phyloP scores from a whole-genome alignment of 2,329 filamentous ascomycete genomes.

The Cytospora mali region DNA sequence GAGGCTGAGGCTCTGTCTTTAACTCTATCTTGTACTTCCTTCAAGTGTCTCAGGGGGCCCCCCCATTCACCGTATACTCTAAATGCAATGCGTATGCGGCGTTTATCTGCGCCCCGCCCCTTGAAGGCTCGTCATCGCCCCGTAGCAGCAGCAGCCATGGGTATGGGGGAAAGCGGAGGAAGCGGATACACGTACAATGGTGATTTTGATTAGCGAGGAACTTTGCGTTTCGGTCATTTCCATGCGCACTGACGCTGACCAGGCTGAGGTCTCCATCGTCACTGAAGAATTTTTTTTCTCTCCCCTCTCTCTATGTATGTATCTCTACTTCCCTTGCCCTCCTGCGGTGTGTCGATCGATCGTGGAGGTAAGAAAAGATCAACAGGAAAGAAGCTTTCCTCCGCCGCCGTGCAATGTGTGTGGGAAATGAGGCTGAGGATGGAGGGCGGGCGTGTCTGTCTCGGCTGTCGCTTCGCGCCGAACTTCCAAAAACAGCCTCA shows the following conservation, averaged over 20 bases:
- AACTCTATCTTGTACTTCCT: background rate
- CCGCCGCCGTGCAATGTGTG: no score
- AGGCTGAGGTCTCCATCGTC: slow-evolving; percentile 2
- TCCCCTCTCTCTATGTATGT: no score
- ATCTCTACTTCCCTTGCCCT: no score
- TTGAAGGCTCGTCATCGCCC: slow-evolving; percentile 7
- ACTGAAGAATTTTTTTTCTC: slow-evolving; percentile 5
- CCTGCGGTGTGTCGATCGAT: no score
- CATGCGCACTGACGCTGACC: slow-evolving; percentile 14
- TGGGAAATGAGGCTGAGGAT: slow-evolving; percentile 24
- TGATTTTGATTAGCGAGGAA: slow-evolving; percentile 24
- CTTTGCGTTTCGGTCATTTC: slow-evolving; percentile 23
- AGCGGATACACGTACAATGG: slow-evolving; percentile 2
- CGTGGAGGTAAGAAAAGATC: slow-evolving; percentile 4
- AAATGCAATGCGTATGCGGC: background rate
- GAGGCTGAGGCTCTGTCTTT: slow-evolving; percentile 15
- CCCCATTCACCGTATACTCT: background rate
- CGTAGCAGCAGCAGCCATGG: slow-evolving; percentile 5
- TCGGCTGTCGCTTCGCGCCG: background rate
- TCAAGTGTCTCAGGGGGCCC: background rate
- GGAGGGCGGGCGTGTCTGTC: slow-evolving; percentile 12
- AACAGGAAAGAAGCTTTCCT: slow-evolving; percentile 3
- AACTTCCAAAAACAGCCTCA: background rate
- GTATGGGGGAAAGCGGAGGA: background rate
- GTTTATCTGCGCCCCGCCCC: slow-evolving; percentile 3